Conservation (phyloP, 257 asterid genomes). For the Leonotis leonurus region DNA sequence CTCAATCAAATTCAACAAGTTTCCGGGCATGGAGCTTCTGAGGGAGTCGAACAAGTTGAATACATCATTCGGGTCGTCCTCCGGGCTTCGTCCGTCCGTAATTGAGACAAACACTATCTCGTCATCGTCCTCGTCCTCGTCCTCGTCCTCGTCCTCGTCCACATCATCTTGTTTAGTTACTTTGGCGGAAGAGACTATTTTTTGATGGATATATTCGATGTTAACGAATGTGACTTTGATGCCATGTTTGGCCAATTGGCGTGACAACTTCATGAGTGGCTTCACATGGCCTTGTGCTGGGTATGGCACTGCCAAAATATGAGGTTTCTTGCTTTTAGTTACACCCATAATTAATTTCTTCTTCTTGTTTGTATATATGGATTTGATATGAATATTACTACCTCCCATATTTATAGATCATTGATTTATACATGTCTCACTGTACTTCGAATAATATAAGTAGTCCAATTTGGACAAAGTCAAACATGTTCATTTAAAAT, state of each 20-base stretch:
- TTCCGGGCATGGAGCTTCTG: slow-evolving; percentile 13
- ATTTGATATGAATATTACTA: too few relatives aligned
- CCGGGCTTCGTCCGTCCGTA: background rate
- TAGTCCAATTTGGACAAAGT: too few relatives aligned
- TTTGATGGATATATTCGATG: slow-evolving; percentile 20
- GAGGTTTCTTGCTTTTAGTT: slow-evolving; percentile 8
- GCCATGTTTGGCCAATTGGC: slow-evolving; percentile 14
- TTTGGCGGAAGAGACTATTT: background rate
- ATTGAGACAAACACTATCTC: background rate
- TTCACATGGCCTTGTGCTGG: slow-evolving; percentile 40
- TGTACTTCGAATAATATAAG: too few relatives aligned
- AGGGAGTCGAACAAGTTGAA: slow-evolving; percentile 7
- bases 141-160: background rate
- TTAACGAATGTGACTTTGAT: slow-evolving; percentile 34
- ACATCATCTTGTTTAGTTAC: background rate
- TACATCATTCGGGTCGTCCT: slow-evolving; percentile 11
- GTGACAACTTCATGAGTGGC: slow-evolving; percentile 27
- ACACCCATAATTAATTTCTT: too few relatives aligned
- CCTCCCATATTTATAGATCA: too few relatives aligned
- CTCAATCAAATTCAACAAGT: slow-evolving; percentile 17
- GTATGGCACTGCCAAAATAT: slow-evolving; percentile 18
- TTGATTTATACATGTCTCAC: too few relatives aligned
- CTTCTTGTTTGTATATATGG: too few relatives aligned
- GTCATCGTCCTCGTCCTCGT: background rate
- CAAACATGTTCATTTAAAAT: too few relatives aligned